Percentiles rank a stretch among this genome's conserved stretches.
Conservation (phyloP, 2,329 filamentous ascomycete species). For the Cytospora chrysosperma region DNA sequence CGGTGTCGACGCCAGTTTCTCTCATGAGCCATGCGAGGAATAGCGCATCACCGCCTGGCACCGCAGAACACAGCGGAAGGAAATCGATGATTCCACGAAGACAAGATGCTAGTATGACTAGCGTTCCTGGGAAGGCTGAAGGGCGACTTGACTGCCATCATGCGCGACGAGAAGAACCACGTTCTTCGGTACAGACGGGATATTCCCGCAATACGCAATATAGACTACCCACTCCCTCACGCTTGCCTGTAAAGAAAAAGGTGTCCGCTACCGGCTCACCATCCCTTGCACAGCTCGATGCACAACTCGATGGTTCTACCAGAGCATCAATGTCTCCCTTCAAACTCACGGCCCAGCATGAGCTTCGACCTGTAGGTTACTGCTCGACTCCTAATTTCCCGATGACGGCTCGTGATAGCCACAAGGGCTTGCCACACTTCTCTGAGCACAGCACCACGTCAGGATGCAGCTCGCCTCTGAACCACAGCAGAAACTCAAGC, state of each 20-base stretch:
- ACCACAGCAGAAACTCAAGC: not conserved
- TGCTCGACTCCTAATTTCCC: constrained; percentile 10
- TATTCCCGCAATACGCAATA: not conserved
- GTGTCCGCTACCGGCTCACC: not conserved
- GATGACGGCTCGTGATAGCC: not conserved
- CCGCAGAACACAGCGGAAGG: not conserved
- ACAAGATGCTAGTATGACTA: not conserved
- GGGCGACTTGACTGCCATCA: not conserved
- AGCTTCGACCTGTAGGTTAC: not conserved
- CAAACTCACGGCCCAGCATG: constrained; percentile 10
- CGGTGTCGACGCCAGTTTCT: constrained; percentile 16
- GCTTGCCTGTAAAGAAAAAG: constrained; percentile 8
- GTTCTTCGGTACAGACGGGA: not conserved
- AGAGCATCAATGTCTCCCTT: not conserved
- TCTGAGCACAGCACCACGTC: constrained; percentile 7
- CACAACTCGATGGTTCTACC: constrained; percentile 13
- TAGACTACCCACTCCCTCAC: constrained; percentile 11
- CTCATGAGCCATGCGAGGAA: constrained; percentile 15
- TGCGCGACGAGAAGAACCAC: not conserved
- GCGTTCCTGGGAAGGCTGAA: not conserved
- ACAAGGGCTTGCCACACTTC: constrained; percentile 1
- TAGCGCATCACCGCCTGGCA: not conserved
- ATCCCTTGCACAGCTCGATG: constrained; percentile 10
- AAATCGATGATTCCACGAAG: constrained; percentile 9
- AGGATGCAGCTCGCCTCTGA: not conserved